Conservation (phyloP, 1,284 basidiomycete species). For the Phaffia rhodozyma region DNA sequence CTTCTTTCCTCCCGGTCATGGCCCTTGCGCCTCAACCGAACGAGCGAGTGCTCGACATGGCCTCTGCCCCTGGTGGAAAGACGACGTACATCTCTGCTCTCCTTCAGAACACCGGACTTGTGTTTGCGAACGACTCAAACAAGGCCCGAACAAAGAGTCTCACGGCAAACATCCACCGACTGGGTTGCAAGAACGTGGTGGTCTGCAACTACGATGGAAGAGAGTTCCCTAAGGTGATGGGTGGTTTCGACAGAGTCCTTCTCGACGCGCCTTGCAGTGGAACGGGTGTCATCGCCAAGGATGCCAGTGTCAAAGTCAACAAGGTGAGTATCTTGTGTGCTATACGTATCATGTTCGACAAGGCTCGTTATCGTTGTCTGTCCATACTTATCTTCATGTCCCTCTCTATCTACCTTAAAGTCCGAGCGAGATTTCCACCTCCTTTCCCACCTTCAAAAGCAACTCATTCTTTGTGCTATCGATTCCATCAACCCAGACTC, state of each 20-base stretch:
- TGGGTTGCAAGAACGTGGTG: slow-evolving; percentile 97
- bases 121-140: slow-evolving; percentile 98
- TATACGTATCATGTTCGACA: neutral
- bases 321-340: slow-evolving; percentile 49
- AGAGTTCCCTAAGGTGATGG: slow-evolving; percentile 99
- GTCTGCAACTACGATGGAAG: slow-evolving; percentile 96
- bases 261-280: slow-evolving; percentile 97
- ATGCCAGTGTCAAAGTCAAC: slow-evolving; percentile 94
- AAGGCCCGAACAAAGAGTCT: slow-evolving; percentile 92
- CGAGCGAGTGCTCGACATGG: slow-evolving; percentile 96
- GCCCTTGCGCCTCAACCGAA: slow-evolving; percentile 84
- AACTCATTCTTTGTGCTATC: slow-evolving; percentile 94
- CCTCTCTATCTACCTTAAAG: slow-evolving; percentile 38
- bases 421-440: slow-evolving; percentile 89
- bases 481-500: slow-evolving; percentile 86
- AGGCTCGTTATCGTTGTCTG: neutral
- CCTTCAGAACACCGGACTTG: slow-evolving; percentile 90
- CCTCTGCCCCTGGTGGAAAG: slow-evolving; percentile 95
- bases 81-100: slow-evolving; percentile 92
- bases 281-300: slow-evolving; percentile 97
- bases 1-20: slow-evolving; percentile 97
- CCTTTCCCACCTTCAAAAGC: slow-evolving; percentile 93
- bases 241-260: slow-evolving; percentile 92
- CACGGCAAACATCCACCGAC: slow-evolving; percentile 88
- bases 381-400: neutral